Conservation (phyloP, 2,329 filamentous ascomycete genomes). For the Penicillium frequentans region DNA sequence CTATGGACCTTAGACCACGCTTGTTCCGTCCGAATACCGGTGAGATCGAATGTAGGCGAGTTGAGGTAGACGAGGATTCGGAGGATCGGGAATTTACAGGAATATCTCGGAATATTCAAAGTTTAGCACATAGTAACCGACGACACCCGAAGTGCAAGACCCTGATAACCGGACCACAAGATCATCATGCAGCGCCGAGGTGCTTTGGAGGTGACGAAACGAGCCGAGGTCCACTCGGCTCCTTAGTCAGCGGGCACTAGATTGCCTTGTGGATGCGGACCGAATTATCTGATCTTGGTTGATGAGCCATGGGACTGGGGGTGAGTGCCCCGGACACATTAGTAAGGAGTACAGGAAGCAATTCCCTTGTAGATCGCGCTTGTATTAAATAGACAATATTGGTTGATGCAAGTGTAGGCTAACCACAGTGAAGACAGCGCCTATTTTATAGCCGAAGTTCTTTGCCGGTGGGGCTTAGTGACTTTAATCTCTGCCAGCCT, state of each 20-base stretch:
- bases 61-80: background rate
- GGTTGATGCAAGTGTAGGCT: background rate
- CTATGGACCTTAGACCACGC: conserved; percentile 5
- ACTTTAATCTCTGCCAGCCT: background rate
- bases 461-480: background rate
- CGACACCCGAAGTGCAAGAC: conserved; percentile 21
- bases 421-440: background rate
- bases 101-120: conserved; percentile 1
- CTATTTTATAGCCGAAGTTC: background rate
- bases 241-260: background rate
- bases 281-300: background rate
- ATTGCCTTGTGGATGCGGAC: background rate
- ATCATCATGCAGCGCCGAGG: conserved; percentile 29
- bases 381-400: background rate
- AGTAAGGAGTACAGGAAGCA: background rate
- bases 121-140: conserved; percentile 18
- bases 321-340: background rate
- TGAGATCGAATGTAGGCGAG: background rate
- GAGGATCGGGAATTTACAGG: background rate
- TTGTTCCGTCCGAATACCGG: conserved; percentile 18
- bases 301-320: background rate
- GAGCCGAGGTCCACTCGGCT: conserved; percentile 34
- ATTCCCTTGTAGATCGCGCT: background rate
- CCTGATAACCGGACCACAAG: conserved; percentile 11
- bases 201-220: conserved; percentile 29